These are phyloP conservation scores for Candida hispaniensis DNA, from an alignment of 805 yeast species.

Conservation along the genomic window DNA sequence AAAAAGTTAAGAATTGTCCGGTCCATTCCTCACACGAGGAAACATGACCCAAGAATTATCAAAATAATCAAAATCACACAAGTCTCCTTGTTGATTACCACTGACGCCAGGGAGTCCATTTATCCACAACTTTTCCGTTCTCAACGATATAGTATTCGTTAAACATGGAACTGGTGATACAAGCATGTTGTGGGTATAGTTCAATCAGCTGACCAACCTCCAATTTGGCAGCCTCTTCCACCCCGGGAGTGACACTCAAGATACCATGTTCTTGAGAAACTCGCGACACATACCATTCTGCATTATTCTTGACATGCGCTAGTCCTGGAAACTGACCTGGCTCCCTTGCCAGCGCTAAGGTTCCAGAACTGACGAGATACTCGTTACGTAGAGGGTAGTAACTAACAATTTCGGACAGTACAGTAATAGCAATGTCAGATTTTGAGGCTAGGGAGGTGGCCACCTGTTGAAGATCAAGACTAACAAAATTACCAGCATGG, in stretches of 20 bases:
- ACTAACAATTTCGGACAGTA: conserved; percentile 50
- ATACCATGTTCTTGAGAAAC: conserved; percentile 77
- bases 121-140: conserved; percentile 41
- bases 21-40: conserved; percentile 51
- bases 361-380: conserved; percentile 61
- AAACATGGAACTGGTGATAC: conserved; percentile 54
- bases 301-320: conserved; percentile 39
- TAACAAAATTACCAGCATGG: conserved; percentile 74
- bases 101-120: conserved; percentile 59
- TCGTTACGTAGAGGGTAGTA: conserved; percentile 54
- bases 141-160: conserved; percentile 47
- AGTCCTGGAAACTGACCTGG: conserved; percentile 48
- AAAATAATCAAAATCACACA: neutral
- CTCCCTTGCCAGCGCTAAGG: conserved; percentile 57
- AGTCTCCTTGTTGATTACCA: conserved; percentile 24
- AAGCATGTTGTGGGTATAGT: conserved; percentile 57
- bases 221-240: conserved; percentile 17
- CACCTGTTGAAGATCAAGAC: conserved; percentile 68
- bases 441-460: conserved; percentile 48
- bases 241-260: conserved; percentile 28
- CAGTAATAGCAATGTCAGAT: conserved; percentile 40
- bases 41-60: neutral
- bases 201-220: conserved; percentile 41
- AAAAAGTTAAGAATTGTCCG: conserved; percentile 80
- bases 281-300: conserved; percentile 54